A percentile compares a stretch with the other conserved stretches of the same genome.
Evolutionary conservation across 2,329 filamentous ascomycete genomes (phyloP).

Genomic region (Penicillium verrucosum): DNA sequence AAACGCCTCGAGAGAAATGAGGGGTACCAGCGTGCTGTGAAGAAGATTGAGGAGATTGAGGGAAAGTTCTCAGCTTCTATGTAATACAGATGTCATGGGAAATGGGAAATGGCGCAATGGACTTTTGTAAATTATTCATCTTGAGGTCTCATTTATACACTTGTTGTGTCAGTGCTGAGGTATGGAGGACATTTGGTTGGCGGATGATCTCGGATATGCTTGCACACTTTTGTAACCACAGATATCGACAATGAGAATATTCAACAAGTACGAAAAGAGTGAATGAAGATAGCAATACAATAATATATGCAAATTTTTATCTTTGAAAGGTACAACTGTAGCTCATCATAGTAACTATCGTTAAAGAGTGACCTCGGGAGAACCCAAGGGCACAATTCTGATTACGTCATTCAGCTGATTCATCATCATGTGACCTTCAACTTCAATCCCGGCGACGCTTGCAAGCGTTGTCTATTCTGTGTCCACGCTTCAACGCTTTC

Average conservation of each 20-base stretch:
- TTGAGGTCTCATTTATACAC: not conserved
- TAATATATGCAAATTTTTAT: too few relatives aligned
- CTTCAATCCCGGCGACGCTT: conserved; percentile 11
- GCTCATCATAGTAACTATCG: not conserved
- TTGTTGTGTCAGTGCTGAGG: not conserved
- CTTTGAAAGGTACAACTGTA: not conserved
- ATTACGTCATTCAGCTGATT: conserved; percentile 9
- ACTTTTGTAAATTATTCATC: not conserved
- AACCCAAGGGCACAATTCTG: not conserved
- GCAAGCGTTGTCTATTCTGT: conserved; percentile 9
- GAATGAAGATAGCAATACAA: not conserved
- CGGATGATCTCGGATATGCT: not conserved
- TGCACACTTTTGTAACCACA: not conserved
- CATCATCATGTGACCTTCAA: conserved; percentile 14
- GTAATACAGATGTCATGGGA: conserved; percentile 21
- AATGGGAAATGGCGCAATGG: not conserved
- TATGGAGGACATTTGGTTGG: conserved; percentile 4
- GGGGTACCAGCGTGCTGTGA: conserved; percentile 40
- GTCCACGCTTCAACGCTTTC: conserved; percentile 17
- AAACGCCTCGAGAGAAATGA: conserved; percentile 35
- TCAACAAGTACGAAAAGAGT: not conserved
- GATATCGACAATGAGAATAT: not conserved
- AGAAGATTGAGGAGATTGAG: conserved; percentile 43
- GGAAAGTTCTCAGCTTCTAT: conserved; percentile 35
- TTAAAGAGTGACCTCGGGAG: too few relatives aligned